A percentile compares a stretch with the other conserved stretches of the same genome.
phyloP scores from a whole-genome alignment of 371 early-diverging fungal species.

The Polyrhizophydium stewartii region DNA sequence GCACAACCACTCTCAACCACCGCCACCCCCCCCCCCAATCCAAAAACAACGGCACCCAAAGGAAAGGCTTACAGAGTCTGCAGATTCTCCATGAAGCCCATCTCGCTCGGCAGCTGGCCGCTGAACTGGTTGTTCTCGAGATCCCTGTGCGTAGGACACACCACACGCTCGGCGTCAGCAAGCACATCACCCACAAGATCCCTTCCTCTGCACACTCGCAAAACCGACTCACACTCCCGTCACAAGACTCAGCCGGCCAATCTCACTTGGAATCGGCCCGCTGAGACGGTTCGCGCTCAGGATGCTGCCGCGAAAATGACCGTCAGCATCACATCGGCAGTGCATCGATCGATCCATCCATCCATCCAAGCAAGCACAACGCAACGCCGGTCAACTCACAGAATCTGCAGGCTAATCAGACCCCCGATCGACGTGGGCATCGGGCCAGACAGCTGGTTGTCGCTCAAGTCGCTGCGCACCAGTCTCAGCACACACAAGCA shows the following conservation, averaged over 20 bases:
- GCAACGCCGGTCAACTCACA: neutral
- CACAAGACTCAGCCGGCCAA: neutral
- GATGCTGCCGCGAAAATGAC: neutral
- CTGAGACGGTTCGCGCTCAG: neutral
- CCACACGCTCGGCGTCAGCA: neutral
- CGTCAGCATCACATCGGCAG: too few species aligned
- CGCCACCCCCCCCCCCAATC: neutral
- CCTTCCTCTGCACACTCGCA: neutral
- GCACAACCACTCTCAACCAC: neutral
- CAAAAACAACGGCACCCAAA: neutral
- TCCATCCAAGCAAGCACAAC: neutral
- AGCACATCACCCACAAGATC: neutral
- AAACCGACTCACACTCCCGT: neutral
- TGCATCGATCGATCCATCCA: neutral
- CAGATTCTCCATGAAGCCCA: neutral
- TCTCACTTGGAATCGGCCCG: neutral
- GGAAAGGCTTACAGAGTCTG: neutral
- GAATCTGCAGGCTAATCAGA: neutral
- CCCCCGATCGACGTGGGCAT: neutral
- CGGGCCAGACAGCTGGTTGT: neutral
- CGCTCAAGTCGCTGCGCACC: neutral
- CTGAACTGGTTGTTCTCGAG: neutral
- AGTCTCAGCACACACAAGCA: neutral
- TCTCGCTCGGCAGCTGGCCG: neutral
- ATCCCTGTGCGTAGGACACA: neutral